Evolutionary conservation across 345 rosid species (phyloP).

Genomic region (Eucalyptus decipiens): DNA sequence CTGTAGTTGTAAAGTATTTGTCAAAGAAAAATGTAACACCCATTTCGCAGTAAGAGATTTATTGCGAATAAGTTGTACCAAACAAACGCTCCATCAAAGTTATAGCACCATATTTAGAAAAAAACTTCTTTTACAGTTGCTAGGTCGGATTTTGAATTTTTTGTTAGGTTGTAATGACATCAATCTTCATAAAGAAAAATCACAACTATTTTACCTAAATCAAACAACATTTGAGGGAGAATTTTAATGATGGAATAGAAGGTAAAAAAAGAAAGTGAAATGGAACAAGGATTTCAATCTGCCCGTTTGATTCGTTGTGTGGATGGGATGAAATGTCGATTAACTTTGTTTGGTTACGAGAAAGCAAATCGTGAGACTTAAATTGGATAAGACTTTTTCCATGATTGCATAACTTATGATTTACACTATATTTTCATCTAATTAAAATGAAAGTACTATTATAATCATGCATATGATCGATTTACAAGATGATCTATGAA

Average conservation of each 20-base stretch:
- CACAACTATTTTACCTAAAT: no score
- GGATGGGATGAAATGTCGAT: not conserved
- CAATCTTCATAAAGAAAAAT: not conserved
- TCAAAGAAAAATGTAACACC: not conserved
- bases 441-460: not conserved
- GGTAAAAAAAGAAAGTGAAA: not conserved
- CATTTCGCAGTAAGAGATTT: not conserved
- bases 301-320: no score
- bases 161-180: not conserved
- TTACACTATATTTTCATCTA: not conserved
- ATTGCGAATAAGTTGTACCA: not conserved
- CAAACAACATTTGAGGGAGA: not conserved
- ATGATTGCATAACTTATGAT: not conserved
- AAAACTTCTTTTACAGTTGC: not conserved
- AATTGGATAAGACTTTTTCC: not conserved
- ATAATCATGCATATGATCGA: not conserved
- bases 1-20: not conserved
- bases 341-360: not conserved
- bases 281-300: not conserved
- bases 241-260: not conserved
- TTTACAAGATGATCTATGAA: not conserved
- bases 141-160: not conserved
- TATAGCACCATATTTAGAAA: not conserved
- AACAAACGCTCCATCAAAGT: not conserved
- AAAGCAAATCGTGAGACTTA: not conserved